phyloP scores from a whole-genome alignment of 305 asterid species.

The Solanum hybrid region DNA sequence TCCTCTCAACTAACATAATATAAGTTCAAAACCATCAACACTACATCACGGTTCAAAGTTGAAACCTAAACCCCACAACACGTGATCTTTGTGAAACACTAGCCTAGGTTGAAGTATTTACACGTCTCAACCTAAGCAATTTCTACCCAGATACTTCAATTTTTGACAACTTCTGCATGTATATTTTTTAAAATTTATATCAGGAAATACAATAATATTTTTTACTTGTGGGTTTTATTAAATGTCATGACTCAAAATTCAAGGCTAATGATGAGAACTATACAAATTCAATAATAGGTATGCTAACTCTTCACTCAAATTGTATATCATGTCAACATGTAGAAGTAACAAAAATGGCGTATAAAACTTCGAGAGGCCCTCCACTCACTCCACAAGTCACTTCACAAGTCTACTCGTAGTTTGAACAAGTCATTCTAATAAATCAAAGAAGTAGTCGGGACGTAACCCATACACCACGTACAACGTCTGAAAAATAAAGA shows the following conservation, averaged over 20 bases:
- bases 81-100: neutral
- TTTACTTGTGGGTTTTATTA: too few species aligned
- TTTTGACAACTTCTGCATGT: too few species aligned
- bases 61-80: neutral
- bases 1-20: neutral
- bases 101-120: neutral
- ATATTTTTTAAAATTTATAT: too few species aligned
- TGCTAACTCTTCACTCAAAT: too few species aligned
- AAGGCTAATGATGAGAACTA: too few species aligned
- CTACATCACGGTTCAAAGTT: neutral
- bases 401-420: too few species aligned
- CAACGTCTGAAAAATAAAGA: too few species aligned
- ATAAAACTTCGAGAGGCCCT: neutral
- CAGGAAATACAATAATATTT: too few species aligned
- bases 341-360: too few species aligned
- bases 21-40: neutral
- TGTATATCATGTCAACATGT: too few species aligned
- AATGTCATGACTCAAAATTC: too few species aligned
- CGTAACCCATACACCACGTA: neutral
- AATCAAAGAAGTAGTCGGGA: neutral
- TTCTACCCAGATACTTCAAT: neutral
- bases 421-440: neutral
- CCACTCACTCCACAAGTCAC: neutral
- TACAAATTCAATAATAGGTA: too few species aligned
- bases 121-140: neutral